These are phyloP conservation scores for Trichophyton mentagrophytes DNA, from an alignment of 2,329 filamentous ascomycete genomes.

Conservation along the genomic window DNA sequence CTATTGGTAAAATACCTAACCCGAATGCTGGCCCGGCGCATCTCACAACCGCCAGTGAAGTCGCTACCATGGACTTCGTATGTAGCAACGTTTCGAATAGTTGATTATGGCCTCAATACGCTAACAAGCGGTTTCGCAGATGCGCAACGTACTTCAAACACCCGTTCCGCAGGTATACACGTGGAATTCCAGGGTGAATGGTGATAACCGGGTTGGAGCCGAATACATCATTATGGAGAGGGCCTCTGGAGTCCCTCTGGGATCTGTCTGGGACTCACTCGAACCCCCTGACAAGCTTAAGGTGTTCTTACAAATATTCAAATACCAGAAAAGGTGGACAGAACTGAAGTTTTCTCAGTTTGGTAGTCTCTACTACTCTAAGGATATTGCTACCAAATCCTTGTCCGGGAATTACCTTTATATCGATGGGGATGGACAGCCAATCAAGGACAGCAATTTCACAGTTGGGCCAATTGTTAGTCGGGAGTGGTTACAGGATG, in stretches of 20 bases:
- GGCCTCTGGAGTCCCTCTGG: conserved; percentile 20
- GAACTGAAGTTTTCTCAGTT: conserved; percentile 19
- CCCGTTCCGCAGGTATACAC: conserved; percentile 6
- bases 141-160: neutral
- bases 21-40: conserved; percentile 11
- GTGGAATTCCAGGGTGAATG: conserved; percentile 7
- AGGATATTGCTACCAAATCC: conserved; percentile 2
- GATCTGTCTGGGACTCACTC: conserved; percentile 19
- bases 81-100: too few species aligned
- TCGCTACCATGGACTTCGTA: conserved; percentile 26
- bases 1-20: conserved; percentile 15
- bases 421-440: neutral
- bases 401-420: conserved; percentile 6
- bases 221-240: conserved; percentile 21
- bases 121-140: too few species aligned
- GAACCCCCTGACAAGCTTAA: conserved; percentile 17
- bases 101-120: too few species aligned
- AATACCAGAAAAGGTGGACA: conserved; percentile 22
- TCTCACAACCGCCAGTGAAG: conserved; percentile 24
- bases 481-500: conserved; percentile 22
- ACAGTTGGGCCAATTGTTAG: conserved; percentile 27
- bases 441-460: conserved; percentile 15
- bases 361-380: conserved; percentile 19
- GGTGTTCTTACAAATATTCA: conserved; percentile 17
- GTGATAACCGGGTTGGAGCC: conserved; percentile 16